A percentile compares a stretch with the other conserved stretches of the same genome.
Conservation (phyloP, 1,284 basidiomycete species). For the Grifola frondosa region DNA sequence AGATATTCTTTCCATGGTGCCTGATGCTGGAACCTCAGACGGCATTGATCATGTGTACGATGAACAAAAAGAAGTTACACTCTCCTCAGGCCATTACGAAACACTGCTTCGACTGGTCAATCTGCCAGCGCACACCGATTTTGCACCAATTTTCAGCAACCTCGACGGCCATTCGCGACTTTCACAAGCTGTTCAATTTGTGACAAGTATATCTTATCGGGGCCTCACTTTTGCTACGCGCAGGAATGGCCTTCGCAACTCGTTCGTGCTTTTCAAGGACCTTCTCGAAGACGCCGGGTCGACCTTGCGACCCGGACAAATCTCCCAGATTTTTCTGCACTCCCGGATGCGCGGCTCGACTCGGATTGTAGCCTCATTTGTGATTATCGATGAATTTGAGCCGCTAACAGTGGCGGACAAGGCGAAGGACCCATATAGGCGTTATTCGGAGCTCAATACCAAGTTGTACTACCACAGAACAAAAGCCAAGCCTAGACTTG, state of each 20-base stretch:
- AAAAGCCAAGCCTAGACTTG: not conserved
- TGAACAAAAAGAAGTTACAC: too few species aligned
- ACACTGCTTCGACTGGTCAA: not conserved
- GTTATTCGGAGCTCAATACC: slow-evolving; percentile 2
- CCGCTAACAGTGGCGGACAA: not conserved
- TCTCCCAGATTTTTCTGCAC: slow-evolving; percentile 5
- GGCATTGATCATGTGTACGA: not conserved
- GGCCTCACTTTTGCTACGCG: not conserved
- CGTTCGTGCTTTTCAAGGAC: slow-evolving; percentile 1
- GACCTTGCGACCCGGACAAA: slow-evolving; percentile 2
- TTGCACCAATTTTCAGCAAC: not conserved
- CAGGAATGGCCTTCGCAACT: not conserved
- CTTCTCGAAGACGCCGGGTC: not conserved
- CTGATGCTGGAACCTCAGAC: not conserved
- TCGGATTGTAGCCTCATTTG: slow-evolving; percentile 3
- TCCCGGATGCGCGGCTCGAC: too few species aligned
- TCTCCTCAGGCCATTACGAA: not conserved
- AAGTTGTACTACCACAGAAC: slow-evolving; percentile 1
- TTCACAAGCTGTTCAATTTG: not conserved
- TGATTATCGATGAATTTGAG: not conserved
- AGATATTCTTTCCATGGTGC: not conserved
- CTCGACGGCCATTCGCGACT: not conserved
- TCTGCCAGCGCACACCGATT: too few species aligned
- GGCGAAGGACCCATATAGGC: slow-evolving; percentile 1
- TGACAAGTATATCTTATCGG: not conserved